These are phyloP conservation scores for Diplodia intermedia DNA, from an alignment of 2,329 filamentous ascomycete genomes.

Conservation along the genomic window DNA sequence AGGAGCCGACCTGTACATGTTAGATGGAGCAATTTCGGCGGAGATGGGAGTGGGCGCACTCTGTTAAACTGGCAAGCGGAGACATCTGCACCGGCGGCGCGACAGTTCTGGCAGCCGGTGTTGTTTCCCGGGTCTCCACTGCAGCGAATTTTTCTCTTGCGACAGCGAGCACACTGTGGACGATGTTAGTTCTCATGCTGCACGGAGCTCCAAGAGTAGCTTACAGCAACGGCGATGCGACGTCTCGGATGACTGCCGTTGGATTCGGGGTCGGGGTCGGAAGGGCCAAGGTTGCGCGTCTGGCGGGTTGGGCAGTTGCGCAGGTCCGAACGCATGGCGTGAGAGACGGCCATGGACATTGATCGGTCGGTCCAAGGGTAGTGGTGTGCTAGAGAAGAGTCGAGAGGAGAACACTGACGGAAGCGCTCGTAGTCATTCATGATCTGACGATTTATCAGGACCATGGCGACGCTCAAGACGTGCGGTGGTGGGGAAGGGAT, in stretches of 20 bases:
- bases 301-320: slow-evolving; percentile 26
- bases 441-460: slow-evolving; percentile 29
- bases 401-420: slow-evolving; percentile 29
- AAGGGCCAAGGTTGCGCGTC: slow-evolving; percentile 19
- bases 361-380: slow-evolving; percentile 29
- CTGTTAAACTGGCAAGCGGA: slow-evolving; percentile 77
- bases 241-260: slow-evolving; percentile 52
- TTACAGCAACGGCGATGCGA: slow-evolving; percentile 57
- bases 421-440: slow-evolving; percentile 32
- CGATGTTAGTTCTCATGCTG: neutral
- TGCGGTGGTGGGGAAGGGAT: slow-evolving; percentile 10
- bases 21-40: neutral
- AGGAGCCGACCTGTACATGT: slow-evolving; percentile 28
- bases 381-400: slow-evolving; percentile 15
- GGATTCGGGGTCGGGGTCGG: slow-evolving; percentile 42
- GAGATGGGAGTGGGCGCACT: slow-evolving; percentile 54
- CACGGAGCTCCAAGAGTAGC: slow-evolving; percentile 32
- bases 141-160: slow-evolving; percentile 93
- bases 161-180: slow-evolving; percentile 80
- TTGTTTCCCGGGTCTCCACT: slow-evolving; percentile 82
- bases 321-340: slow-evolving; percentile 27
- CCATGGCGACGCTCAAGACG: neutral
- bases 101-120: slow-evolving; percentile 83
- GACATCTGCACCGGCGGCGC: slow-evolving; percentile 69
- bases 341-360: slow-evolving; percentile 24